Percentiles rank a stretch among this genome's conserved stretches.
These are phyloP conservation scores for Juncus effusus DNA, from an alignment of 176 grass and related monocot genomes.

Conservation along the genomic window DNA sequence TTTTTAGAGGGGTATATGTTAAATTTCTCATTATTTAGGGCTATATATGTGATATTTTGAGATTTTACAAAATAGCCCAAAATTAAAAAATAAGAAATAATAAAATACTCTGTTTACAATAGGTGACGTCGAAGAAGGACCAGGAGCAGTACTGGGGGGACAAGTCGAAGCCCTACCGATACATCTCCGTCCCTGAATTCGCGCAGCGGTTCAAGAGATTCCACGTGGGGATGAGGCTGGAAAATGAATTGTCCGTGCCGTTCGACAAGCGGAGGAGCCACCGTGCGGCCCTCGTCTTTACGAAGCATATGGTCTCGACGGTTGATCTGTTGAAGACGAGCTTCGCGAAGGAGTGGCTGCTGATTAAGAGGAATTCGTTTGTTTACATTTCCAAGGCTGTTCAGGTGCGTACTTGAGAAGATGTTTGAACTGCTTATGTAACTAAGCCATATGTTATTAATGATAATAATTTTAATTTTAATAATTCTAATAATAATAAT, in stretches of 20 bases:
- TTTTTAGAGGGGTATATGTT: too few relatives aligned
- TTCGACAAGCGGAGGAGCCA: conserved; percentile 72
- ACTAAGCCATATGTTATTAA: not conserved
- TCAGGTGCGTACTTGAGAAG: conserved; percentile 37
- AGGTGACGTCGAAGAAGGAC: conserved; percentile 97
- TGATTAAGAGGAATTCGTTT: conserved; percentile 95
- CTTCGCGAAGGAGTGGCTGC: conserved; percentile 93
- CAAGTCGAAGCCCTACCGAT: conserved; percentile 61
- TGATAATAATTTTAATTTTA: not conserved
- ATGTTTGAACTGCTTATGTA: not conserved
- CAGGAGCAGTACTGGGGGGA: conserved; percentile 95
- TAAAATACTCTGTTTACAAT: too few relatives aligned
- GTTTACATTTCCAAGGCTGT: conserved; percentile 92
- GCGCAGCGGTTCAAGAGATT: conserved; percentile 52
- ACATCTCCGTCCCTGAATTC: conserved; percentile 83
- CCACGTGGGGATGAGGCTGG: conserved; percentile 71
- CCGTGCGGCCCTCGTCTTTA: conserved; percentile 85
- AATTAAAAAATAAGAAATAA: too few relatives aligned
- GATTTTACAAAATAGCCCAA: too few relatives aligned
- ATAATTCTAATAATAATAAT: too few relatives aligned
- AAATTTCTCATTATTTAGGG: too few relatives aligned
- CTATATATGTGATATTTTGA: too few relatives aligned
- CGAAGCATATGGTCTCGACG: conserved; percentile 55
- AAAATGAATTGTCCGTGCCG: conserved; percentile 74
- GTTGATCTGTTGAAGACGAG: conserved; percentile 77